Conservation (phyloP, 148 eudicot genomes). For the Fallopia convolvulus region DNA sequence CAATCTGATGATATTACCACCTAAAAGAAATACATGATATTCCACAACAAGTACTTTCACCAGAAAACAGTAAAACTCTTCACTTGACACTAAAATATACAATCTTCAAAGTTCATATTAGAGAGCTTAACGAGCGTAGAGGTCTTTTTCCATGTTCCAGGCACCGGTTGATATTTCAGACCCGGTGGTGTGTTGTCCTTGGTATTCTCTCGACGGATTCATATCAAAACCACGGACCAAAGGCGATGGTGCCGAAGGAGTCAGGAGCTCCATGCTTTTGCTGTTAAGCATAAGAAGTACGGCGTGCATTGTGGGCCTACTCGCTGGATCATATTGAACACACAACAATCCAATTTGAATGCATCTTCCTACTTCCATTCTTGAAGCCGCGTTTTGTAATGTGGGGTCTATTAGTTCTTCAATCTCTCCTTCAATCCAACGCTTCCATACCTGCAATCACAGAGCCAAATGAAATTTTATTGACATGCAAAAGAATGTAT, state of each 20-base stretch:
- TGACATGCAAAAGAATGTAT: not conserved
- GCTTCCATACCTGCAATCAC: not conserved
- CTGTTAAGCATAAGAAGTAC: slow-evolving; percentile 7
- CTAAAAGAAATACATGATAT: not conserved
- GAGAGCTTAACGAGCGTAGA: not conserved
- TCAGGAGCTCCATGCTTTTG: not conserved
- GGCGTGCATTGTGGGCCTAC: slow-evolving; percentile 2
- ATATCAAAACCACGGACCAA: not conserved
- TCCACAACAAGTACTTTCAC: not conserved
- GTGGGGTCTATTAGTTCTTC: slow-evolving; percentile 4
- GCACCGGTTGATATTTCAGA: not conserved
- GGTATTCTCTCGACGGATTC: not conserved
- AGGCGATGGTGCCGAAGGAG: not conserved
- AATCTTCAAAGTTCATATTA: too few species aligned
- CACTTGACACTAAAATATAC: not conserved
- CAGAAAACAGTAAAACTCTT: not conserved
- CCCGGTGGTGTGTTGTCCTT: not conserved
- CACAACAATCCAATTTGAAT: slow-evolving; percentile 1
- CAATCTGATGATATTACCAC: too few species aligned
- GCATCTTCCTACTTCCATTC: slow-evolving; percentile 8
- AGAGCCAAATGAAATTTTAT: not conserved
- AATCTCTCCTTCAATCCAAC: slow-evolving; percentile 1
- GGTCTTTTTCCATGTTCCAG: slow-evolving; percentile 5
- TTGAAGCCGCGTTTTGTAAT: not conserved
- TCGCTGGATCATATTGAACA: not conserved